A percentile compares a stretch with the other conserved stretches of the same genome.
Evolutionary conservation across 306 rosid genomes (phyloP).

Genomic region (Hippophae gyantsensis): DNA sequence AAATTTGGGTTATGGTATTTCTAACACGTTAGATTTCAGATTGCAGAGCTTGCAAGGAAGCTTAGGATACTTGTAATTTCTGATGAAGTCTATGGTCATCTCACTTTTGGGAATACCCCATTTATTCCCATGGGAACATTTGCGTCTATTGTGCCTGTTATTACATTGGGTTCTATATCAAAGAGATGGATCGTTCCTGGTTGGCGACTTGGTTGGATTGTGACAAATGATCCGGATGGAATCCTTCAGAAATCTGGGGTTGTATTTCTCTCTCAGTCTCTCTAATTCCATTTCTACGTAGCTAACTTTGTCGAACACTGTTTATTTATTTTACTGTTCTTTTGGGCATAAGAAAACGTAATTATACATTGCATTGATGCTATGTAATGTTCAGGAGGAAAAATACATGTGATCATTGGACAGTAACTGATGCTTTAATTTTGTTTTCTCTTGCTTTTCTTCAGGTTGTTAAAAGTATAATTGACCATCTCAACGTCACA

Average conservation of each 20-base stretch:
- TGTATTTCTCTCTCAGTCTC: neutral
- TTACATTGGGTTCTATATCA: slow-evolving; percentile 49
- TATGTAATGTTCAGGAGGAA: too few species aligned
- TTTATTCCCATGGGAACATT: slow-evolving; percentile 59
- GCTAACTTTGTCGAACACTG: neutral
- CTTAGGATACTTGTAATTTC: slow-evolving; percentile 45
- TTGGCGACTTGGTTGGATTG: slow-evolving; percentile 65
- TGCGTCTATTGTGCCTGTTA: slow-evolving; percentile 40
- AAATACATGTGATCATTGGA: too few species aligned
- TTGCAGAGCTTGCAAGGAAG: slow-evolving; percentile 54
- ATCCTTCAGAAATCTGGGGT: slow-evolving; percentile 47
- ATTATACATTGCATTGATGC: too few species aligned
- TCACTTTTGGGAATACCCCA: slow-evolving; percentile 43
- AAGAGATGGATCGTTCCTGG: slow-evolving; percentile 69
- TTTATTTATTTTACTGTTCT: neutral
- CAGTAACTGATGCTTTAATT: neutral
- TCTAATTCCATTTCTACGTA: neutral
- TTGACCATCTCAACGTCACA: slow-evolving; percentile 27
- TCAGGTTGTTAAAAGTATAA: slow-evolving; percentile 26
- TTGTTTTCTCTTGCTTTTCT: slow-evolving; percentile 8
- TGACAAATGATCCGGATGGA: slow-evolving; percentile 39
- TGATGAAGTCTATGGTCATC: slow-evolving; percentile 56
- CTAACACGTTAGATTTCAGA: slow-evolving; percentile 12
- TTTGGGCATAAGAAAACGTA: neutral
- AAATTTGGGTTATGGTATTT: too few species aligned